phyloP scores from a whole-genome alignment of 2,329 filamentous ascomycete species.

The Colletotrichum cuscutae region DNA sequence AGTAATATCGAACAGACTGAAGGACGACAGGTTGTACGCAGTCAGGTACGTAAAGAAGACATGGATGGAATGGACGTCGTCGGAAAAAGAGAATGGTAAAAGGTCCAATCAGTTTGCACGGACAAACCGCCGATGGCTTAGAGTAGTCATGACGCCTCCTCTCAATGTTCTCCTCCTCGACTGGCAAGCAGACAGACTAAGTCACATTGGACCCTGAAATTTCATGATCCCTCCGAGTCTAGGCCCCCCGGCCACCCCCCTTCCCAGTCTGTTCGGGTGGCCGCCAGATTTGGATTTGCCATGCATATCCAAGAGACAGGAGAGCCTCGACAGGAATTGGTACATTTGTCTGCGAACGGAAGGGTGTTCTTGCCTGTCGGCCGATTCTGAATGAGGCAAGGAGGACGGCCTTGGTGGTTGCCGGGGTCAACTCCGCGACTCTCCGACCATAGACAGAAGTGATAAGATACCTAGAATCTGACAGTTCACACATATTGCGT shows the following conservation, averaged over 20 bases:
- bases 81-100: neutral
- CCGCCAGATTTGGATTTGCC: slow-evolving; percentile 21
- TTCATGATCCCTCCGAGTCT: slow-evolving; percentile 10
- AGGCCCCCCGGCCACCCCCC: neutral
- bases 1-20: neutral
- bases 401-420: neutral
- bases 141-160: slow-evolving; percentile 12
- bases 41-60: neutral
- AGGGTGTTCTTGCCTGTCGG: neutral
- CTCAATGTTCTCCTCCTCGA: neutral
- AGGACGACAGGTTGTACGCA: neutral
- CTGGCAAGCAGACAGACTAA: neutral
- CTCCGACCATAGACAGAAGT: neutral
- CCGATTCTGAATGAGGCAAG: slow-evolving; percentile 1
- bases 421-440: neutral
- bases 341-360: neutral
- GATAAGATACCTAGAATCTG: neutral
- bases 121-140: neutral
- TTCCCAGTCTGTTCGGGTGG: neutral
- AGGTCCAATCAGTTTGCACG: neutral
- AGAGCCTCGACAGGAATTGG: neutral
- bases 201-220: slow-evolving; percentile 28
- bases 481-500: too few species aligned
- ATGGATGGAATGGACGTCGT: neutral
- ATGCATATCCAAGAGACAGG: slow-evolving; percentile 6